Evolutionary conservation across 1,284 basidiomycete species (phyloP).

Genomic region (Ustilago esculenta): DNA sequence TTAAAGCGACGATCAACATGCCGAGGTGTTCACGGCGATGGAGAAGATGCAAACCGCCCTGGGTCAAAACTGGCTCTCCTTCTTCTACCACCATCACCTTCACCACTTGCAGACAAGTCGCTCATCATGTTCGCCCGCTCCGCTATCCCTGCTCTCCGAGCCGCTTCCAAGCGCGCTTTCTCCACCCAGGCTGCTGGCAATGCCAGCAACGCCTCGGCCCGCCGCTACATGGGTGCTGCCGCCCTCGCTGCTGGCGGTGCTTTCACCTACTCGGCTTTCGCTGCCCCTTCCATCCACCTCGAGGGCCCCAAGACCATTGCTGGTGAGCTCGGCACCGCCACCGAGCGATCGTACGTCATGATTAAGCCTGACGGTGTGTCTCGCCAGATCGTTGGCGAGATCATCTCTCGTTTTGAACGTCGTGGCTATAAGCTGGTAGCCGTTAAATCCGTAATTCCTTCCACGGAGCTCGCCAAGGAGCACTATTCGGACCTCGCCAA

Average conservation of each 20-base stretch:
- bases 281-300: slow-evolving; percentile 52
- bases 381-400: slow-evolving; percentile 62
- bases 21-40: not conserved
- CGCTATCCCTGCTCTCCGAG: slow-evolving; percentile 41
- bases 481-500: slow-evolving; percentile 62
- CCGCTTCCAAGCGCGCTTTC: slow-evolving; percentile 49
- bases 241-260: slow-evolving; percentile 47
- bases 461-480: slow-evolving; percentile 53
- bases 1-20: slow-evolving; percentile 2
- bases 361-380: slow-evolving; percentile 65
- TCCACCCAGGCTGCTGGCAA: slow-evolving; percentile 40
- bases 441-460: slow-evolving; percentile 32
- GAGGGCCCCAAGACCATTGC: slow-evolving; percentile 69
- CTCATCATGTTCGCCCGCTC: slow-evolving; percentile 45
- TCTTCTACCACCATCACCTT: slow-evolving; percentile 7
- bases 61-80: not conserved
- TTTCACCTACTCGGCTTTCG: slow-evolving; percentile 39
- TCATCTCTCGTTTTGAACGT: slow-evolving; percentile 58
- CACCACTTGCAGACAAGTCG: not conserved
- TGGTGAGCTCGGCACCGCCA: slow-evolving; percentile 69
- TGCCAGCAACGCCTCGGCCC: slow-evolving; percentile 30
- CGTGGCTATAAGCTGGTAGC: slow-evolving; percentile 49
- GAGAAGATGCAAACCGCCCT: slow-evolving; percentile 6
- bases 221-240: slow-evolving; percentile 44
- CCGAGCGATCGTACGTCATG: slow-evolving; percentile 70